Evolutionary conservation across 208 protist species (phyloP).

Genomic region (Porcisia hertigi): DNA sequence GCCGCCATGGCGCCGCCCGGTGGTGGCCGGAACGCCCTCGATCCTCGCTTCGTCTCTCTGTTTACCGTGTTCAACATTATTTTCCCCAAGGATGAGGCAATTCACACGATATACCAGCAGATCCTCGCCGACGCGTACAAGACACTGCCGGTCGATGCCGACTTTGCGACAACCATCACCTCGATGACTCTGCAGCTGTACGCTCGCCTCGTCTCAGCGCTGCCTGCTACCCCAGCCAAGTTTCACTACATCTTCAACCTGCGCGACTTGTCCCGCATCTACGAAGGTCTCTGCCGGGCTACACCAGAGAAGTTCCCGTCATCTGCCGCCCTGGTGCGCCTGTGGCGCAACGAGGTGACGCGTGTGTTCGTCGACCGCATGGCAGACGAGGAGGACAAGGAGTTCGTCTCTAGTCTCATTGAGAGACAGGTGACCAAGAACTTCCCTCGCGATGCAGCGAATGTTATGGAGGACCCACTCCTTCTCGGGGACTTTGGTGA

Average conservation of each 20-base stretch:
- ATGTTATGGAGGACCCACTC: conserved; percentile 87
- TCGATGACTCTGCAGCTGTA: conserved; percentile 95
- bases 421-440: conserved; percentile 68
- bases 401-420: conserved; percentile 85
- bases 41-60: conserved; percentile 97
- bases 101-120: conserved; percentile 96
- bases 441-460: conserved; percentile 66
- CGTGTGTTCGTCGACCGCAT: conserved; percentile 98
- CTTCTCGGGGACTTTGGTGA: conserved; percentile 97
- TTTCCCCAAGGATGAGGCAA: conserved; percentile 96
- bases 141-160: conserved; percentile 42
- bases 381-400: conserved; percentile 92
- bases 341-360: conserved; percentile 98
- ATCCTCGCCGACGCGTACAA: conserved; percentile 94
- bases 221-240: conserved; percentile 98
- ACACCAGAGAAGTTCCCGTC: conserved; percentile 92
- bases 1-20: conserved; percentile 97
- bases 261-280: conserved; percentile 97
- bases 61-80: conserved; percentile 98
- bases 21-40: conserved; percentile 96
- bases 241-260: conserved; percentile 99
- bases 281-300: conserved; percentile 96
- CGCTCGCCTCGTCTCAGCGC: conserved; percentile 75
- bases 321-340: conserved; percentile 72
- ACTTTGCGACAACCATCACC: conserved; percentile 81